Evolutionary conservation across 352 stramenopile genomes (phyloP).

Genomic region (Phytophthora litchii): DNA sequence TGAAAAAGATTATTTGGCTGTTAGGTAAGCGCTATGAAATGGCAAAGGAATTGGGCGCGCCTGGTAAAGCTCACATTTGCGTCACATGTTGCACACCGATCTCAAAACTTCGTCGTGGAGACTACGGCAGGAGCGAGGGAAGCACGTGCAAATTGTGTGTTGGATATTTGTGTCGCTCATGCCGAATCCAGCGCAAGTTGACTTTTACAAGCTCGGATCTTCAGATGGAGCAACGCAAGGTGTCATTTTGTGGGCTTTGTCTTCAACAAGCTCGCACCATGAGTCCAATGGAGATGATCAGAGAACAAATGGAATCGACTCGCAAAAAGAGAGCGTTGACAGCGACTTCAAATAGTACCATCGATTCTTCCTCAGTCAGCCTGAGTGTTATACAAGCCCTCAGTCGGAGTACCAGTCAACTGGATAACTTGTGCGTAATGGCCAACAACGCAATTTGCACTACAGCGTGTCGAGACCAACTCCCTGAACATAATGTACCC

Average conservation of each 20-base stretch:
- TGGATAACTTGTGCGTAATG: no score
- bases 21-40: conserved; percentile 25
- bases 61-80: conserved; percentile 19
- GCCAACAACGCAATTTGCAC: no score
- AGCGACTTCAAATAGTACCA: not conserved
- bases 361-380: conserved; percentile 19
- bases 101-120: conserved; percentile 16
- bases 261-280: conserved; percentile 29
- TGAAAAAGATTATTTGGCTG: conserved; percentile 36
- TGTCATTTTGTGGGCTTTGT: conserved; percentile 34
- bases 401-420: conserved; percentile 17
- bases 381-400: conserved; percentile 9
- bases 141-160: conserved; percentile 41
- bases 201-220: conserved; percentile 18
- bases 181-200: conserved; percentile 43
- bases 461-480: no score
- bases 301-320: conserved; percentile 6
- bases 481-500: no score
- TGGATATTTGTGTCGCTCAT: conserved; percentile 41
- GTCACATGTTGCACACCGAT: conserved; percentile 29
- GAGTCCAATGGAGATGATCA: conserved; percentile 22
- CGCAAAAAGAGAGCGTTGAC: conserved; percentile 2
- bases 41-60: conserved; percentile 22
- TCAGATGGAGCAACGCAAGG: conserved; percentile 33
- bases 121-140: conserved; percentile 22